Percentiles rank a stretch among this genome's conserved stretches.
Conservation (phyloP, 139 green algal species). For the Auxenochlorella protothecoides region DNA sequence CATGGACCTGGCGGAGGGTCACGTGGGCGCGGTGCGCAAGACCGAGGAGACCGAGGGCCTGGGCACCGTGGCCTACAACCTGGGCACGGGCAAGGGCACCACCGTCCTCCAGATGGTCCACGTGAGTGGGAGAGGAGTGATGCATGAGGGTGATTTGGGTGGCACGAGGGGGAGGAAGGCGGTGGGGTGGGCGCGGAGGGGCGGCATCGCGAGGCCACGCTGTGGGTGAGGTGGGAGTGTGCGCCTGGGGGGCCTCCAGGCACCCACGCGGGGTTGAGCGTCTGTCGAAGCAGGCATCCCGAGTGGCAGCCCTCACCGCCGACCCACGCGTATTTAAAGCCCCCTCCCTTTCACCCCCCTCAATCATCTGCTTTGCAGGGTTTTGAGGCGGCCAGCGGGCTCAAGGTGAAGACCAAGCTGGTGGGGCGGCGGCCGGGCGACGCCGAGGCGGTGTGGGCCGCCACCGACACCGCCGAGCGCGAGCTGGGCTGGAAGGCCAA, state of each 20-base stretch:
- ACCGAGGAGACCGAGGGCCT: conserved; percentile 42
- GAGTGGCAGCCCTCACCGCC: no score
- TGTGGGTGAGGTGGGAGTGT: no score
- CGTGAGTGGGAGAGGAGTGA: no score
- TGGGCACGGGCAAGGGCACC: conserved; percentile 85
- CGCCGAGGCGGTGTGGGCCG: conserved; percentile 76
- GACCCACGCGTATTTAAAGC: no score
- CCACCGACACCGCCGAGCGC: conserved; percentile 72
- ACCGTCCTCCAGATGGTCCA: conserved; percentile 90
- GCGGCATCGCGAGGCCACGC: no score
- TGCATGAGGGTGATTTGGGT: no score
- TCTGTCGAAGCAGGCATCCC: no score
- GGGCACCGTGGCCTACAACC: conserved; percentile 80
- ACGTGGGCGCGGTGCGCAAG: conserved; percentile 77
- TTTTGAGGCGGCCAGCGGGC: conserved; percentile 84
- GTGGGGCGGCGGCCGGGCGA: conserved; percentile 66
- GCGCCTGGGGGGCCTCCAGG: no score
- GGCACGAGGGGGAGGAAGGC: no score
- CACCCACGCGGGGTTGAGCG: no score
- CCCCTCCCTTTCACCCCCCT: no score
- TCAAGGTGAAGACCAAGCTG: conserved; percentile 53
- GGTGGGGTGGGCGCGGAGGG: no score
- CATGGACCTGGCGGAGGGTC: conserved; percentile 81
- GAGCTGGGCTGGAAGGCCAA: conserved; percentile 86
- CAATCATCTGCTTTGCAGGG: conserved; percentile 19